Conservation (phyloP, 495 filamentous ascomycete genomes). For the Talaromyces ruber region DNA sequence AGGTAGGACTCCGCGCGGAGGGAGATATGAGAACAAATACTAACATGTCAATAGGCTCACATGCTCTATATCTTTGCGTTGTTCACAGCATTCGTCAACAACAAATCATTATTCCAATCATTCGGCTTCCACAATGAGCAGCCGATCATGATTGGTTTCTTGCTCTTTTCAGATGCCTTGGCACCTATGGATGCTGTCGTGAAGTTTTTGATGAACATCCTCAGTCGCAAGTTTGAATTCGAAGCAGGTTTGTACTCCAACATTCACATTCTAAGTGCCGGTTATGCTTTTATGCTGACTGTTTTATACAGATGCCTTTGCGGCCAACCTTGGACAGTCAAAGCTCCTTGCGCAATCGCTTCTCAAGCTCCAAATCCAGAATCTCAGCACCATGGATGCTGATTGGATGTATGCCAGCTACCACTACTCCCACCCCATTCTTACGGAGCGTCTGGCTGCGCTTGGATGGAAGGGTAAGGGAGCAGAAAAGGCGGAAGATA, state of each 20-base stretch:
- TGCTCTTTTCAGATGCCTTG: conserved; percentile 91
- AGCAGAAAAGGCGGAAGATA: conserved; percentile 40
- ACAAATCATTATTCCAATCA: conserved; percentile 76
- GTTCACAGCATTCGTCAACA: conserved; percentile 96
- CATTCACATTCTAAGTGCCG: background rate
- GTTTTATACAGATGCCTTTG: conserved; percentile 60
- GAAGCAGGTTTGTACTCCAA: conserved; percentile 61
- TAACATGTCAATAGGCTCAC: conserved; percentile 46
- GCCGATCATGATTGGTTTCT: conserved; percentile 93
- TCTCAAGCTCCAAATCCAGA: conserved; percentile 97
- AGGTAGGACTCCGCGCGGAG: conserved; percentile 43
- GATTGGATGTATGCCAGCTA: conserved; percentile 97
- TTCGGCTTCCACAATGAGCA: conserved; percentile 83
- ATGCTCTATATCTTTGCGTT: conserved; percentile 94
- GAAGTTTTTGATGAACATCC: conserved; percentile 91
- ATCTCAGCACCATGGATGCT: conserved; percentile 96
- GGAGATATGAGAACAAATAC: conserved; percentile 11
- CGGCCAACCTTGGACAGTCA: conserved; percentile 76
- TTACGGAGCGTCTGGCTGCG: conserved; percentile 85
- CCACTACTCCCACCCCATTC: conserved; percentile 94
- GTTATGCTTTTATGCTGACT: background rate
- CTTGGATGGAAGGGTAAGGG: conserved; percentile 72
- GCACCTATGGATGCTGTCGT: conserved; percentile 85
- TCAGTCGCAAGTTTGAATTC: conserved; percentile 89
- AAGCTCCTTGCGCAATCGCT: conserved; percentile 74